Evolutionary conservation across 2,329 filamentous ascomycete species (phyloP), one percentile per base, ranked within the genome.

Genomic region (Trichophyton schoenleinii): DNA sequence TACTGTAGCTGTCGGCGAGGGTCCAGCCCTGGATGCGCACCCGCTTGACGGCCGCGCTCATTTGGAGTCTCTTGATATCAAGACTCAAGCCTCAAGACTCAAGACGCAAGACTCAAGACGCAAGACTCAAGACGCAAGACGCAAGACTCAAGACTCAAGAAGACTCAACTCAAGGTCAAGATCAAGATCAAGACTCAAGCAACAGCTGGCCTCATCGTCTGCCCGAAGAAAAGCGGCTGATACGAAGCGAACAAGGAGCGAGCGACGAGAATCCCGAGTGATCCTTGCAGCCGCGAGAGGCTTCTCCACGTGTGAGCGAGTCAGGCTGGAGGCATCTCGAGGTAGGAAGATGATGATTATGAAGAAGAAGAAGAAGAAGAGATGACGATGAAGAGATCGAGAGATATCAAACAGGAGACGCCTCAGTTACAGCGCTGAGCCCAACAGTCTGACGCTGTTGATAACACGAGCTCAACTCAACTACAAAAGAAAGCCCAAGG

Each of bases 1-100:
- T 71, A 76, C 74, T 68, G 67, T 70, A 72, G 68, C 67, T 68
- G 63, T 72, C 68, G 63, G 70, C 69, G 69, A 71, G 68, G 66
- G 72, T 71, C 73, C 74, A 72, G 62, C 67, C 68, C 65, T 67
- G 70, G 70, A 73, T 72, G 66, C 72, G 71, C 66, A 72, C 71
- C 68, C 71, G 71, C 71, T 70, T 73, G 62, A 70, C 66, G 67
- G 70, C 67, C 66, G 70, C 64, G 72, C 70, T 75, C 74, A 76
- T 38, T 75, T 25, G 49, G 22, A 48, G 44, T 11, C 11, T 7
- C 6, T n/a, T n/a, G 44, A 22, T 48, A 48, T 48, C 44, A 48
- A 44, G 18, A 20, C 25, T 28, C 25, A 28, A n/a, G n/a, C n/a
- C n/a, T n/a, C n/a, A n/a, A n/a, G n/a, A n/a, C n/a, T n/a, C n/a